Percentiles rank a stretch among this genome's conserved stretches.
These are phyloP conservation scores for Podospora comata DNA, from an alignment of 495 filamentous ascomycete genomes.

Conservation along the genomic window DNA sequence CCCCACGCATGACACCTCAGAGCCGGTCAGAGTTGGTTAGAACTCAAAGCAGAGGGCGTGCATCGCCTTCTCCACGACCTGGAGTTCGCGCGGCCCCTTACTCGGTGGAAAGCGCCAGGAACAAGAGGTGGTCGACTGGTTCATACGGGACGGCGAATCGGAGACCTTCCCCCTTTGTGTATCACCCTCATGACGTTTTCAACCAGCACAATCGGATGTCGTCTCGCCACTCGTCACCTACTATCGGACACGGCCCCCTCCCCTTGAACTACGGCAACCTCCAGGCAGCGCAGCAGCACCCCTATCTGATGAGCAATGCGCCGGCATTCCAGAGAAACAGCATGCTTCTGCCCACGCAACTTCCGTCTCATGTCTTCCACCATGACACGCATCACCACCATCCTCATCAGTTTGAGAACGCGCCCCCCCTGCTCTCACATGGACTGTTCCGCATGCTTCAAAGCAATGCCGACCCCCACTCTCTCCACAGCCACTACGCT, in stretches of 20 bases:
- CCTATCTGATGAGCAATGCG: constrained; percentile 49
- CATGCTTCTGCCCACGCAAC: constrained; percentile 47
- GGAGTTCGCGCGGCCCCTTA: constrained; percentile 63
- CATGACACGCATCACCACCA: constrained; percentile 40
- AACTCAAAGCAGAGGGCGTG: constrained; percentile 57
- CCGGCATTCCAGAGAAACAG: constrained; percentile 44
- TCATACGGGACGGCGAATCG: constrained; percentile 56
- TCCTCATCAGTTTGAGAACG: constrained; percentile 49
- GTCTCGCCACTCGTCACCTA: constrained; percentile 53
- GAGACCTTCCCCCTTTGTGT: constrained; percentile 54
- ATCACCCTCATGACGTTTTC: constrained; percentile 51
- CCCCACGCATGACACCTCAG: constrained; percentile 57
- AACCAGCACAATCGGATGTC: constrained; percentile 45
- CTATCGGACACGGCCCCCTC: constrained; percentile 49
- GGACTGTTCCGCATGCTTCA: constrained; percentile 65
- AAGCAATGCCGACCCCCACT: constrained; percentile 63
- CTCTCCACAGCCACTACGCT: constrained; percentile 58
- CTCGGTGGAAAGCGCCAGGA: constrained; percentile 55
- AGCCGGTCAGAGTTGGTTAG: constrained; percentile 53
- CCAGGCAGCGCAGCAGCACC: constrained; percentile 52
- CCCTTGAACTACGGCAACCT: constrained; percentile 53
- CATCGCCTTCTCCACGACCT: constrained; percentile 63
- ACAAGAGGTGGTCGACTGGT: constrained; percentile 70
- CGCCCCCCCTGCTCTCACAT: constrained; percentile 58
- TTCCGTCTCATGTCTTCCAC: constrained; percentile 48